Evolutionary conservation across 495 filamentous ascomycete genomes (phyloP), one percentile per base, ranked within the genome.

Genomic region (Penicilliopsis zonata): DNA sequence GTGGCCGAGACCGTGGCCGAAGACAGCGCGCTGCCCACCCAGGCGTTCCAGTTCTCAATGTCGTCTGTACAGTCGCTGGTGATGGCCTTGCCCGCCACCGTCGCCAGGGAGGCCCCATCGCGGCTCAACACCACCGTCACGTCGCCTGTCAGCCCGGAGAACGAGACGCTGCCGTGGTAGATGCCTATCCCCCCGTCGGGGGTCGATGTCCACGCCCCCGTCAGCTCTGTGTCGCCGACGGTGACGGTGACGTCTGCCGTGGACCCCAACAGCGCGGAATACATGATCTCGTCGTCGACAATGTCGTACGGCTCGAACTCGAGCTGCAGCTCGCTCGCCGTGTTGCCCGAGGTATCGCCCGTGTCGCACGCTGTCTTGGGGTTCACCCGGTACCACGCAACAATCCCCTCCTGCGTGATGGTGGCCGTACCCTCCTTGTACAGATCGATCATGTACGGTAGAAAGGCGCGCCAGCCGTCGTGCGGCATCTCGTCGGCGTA

Each of bases 311-410:
- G 34, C n/a, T 20, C 24, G 5, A 37, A 18, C 0, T 37, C 18
- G 20, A 33, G 9, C 19, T 46, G 44, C 12, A 31, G 16, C 25
- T 47, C 44, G 0, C 26, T 32, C 2, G 23, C 37, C 13, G 42
- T 49, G 23, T 64, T 63, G 14, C 58, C 56, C 0, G 52, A 61
- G 2, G 53, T 61, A 13, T 50, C 45, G 12, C 38, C 44, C n/a
- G 4, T 27, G n/a, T 13, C n/a, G 14, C 25, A 23, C 21, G 21
- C 21, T 23, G 21, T 10, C 21, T 6, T 46, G 7, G 53, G 48
- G 2, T 44, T 45, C 1, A 48, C 44, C 9, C 78, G 70, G 48
- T 81, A 82, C 77, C 78, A 82, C 21, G 63, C 69, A 8, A 69
- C 50, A 4, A 76, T 55, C 12, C 67, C 70, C 57, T n/a, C 54